Base-by-base conservation (phyloP, 1,284 basidiomycete species). In the Microbotryum scabiosae region DNA sequence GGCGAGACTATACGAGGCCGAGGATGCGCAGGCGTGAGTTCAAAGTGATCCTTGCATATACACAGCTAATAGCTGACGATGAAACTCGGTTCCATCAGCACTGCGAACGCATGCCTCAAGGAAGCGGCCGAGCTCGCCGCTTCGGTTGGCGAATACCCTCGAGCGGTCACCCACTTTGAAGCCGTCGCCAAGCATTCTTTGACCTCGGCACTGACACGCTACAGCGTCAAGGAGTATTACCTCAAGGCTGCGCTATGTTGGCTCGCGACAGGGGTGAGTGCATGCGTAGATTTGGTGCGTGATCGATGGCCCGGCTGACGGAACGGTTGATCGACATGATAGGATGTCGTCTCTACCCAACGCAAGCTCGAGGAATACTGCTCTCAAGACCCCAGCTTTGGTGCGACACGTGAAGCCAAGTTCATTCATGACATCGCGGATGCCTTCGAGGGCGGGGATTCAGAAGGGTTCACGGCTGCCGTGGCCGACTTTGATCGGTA, bases 141-240 rank as follows among this genome's bases (percentile, higher is more conserved):
- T 18, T 88, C 94, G 63, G 76, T 98, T 16, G 87, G 85, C 64
- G 82, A 97, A 69, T 97, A 85, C 75, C 80, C 84, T 14, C 81
- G 84, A 64, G 92, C 96, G 4, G 90, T 97, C 71, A 81, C 85
- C 65, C 85, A 60, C 41, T 72, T 69, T 49, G 71, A 72, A 47
- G 51, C 88, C 71, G 92, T 98, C 51, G 96, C 93, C 2, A 82
- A 87, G 66, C 85, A 88, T 75, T 90, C 87, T 20, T 78, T 98
- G 53, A 79, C 79, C 3, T 91, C 87, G 56, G 81, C 86, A 21
- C 78, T 98, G 70, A 98, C 96, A n/a, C 91, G 91, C 76, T 98
- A 97, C 79, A 92, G 88, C 66, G 94, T 97, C 70, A 98, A 97
- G 78, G 94, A 98, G 72, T 97, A 96, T 75, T 97, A 91, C 86